Evolutionary conservation across 2,329 filamentous ascomycete species (phyloP).

Genomic region (Arthroderma sp.): DNA sequence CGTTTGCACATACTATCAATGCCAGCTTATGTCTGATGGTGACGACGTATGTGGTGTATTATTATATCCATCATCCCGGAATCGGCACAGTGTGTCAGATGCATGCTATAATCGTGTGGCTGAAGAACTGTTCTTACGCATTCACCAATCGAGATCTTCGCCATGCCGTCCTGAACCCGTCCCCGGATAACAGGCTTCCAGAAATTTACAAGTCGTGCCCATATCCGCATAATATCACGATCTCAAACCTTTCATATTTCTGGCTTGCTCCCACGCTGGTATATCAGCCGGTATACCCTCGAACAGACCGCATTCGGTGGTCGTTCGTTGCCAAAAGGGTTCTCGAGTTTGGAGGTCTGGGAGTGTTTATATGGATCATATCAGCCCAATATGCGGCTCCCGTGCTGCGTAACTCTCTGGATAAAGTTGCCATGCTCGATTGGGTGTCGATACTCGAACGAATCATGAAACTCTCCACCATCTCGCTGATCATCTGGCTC

Average conservation of each 20-base stretch:
- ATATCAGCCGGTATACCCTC: constrained; percentile 93
- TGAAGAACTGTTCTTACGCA: constrained; percentile 92
- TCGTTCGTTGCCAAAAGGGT: constrained; percentile 73
- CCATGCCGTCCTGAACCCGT: constrained; percentile 75
- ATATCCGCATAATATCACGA: constrained; percentile 82
- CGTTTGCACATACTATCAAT: constrained; percentile 69
- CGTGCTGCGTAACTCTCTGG: constrained; percentile 75
- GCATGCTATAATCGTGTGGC: constrained; percentile 88
- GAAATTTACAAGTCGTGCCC: constrained; percentile 71
- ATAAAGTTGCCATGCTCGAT: constrained; percentile 72
- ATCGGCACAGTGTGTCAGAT: constrained; percentile 85
- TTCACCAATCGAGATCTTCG: constrained; percentile 93
- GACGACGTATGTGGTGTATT: constrained; percentile 79
- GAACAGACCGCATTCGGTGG: constrained; percentile 72
- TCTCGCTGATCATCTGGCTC: constrained; percentile 92
- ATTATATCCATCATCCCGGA: constrained; percentile 78
- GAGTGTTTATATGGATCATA: constrained; percentile 88
- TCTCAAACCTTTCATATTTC: constrained; percentile 82
- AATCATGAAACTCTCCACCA: constrained; percentile 87
- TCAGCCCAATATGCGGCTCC: constrained; percentile 91
- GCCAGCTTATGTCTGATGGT: constrained; percentile 68
- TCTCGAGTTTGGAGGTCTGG: constrained; percentile 62
- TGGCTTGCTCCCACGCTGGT: constrained; percentile 96
- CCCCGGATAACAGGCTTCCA: constrained; percentile 56
- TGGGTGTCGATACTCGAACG: constrained; percentile 73